phyloP scores from a whole-genome alignment of 2,329 filamentous ascomycete genomes.

The Colletotrichum filicis region DNA sequence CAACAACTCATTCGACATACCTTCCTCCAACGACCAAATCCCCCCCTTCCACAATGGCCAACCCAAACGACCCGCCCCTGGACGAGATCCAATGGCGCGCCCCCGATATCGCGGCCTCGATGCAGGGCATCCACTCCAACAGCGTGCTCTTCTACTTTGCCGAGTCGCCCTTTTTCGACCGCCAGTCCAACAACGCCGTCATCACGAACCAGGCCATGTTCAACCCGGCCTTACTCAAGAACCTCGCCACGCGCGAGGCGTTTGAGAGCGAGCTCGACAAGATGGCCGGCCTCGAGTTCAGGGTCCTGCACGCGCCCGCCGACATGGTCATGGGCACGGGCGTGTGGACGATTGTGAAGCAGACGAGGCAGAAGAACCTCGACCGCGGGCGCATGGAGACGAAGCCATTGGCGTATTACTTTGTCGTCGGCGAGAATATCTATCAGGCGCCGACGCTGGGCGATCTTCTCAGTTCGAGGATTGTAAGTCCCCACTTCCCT shows the following conservation, averaged over 20 bases:
- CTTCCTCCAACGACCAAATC: neutral
- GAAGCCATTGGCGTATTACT: slow-evolving; percentile 69
- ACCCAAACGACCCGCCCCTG: slow-evolving; percentile 62
- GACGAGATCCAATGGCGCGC: slow-evolving; percentile 77
- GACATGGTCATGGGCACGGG: slow-evolving; percentile 73
- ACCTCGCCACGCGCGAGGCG: slow-evolving; percentile 69
- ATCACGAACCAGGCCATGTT: slow-evolving; percentile 71
- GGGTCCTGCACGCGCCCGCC: slow-evolving; percentile 73
- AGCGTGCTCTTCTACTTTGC: slow-evolving; percentile 76
- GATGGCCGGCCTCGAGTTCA: slow-evolving; percentile 75
- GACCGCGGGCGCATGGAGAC: slow-evolving; percentile 66
- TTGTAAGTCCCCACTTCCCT: slow-evolving; percentile 54
- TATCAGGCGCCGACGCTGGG: slow-evolving; percentile 73
- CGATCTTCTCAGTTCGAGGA: slow-evolving; percentile 68
- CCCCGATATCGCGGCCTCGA: slow-evolving; percentile 58
- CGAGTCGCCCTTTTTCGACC: slow-evolving; percentile 75
- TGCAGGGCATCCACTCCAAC: slow-evolving; percentile 72
- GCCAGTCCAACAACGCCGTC: slow-evolving; percentile 74
- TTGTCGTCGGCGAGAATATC: slow-evolving; percentile 73
- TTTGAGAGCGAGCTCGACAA: slow-evolving; percentile 72
- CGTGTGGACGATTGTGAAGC: slow-evolving; percentile 77
- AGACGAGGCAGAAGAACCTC: slow-evolving; percentile 68
- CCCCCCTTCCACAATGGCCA: slow-evolving; percentile 48
- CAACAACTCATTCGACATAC: neutral
- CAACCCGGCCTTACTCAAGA: slow-evolving; percentile 67